Conservation (phyloP, 192 early-diverging fungal genomes). For the Linnemannia exigua region DNA sequence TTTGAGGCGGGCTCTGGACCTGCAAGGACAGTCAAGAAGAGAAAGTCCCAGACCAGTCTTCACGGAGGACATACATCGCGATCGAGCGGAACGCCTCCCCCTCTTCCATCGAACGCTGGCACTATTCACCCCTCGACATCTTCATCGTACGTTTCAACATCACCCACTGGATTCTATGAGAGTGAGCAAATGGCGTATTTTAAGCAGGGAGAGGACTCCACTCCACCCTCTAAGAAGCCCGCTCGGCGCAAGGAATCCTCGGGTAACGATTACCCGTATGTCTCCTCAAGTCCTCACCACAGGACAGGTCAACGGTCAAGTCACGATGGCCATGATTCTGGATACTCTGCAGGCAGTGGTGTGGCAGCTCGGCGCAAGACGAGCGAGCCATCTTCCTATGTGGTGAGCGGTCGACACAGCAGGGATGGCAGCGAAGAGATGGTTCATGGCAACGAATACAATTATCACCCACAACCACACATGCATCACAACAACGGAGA, state of each 20-base stretch:
- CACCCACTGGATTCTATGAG: constrained; percentile 25
- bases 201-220: constrained; percentile 13
- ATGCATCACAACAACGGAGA: background rate
- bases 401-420: background rate
- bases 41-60: constrained; percentile 25
- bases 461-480: background rate
- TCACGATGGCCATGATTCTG: constrained; percentile 23
- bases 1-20: background rate
- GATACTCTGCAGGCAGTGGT: background rate
- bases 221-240: constrained; percentile 24
- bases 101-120: constrained; percentile 12
- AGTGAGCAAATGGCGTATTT: background rate
- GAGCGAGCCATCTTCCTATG: constrained; percentile 23
- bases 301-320: constrained; percentile 22
- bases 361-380: constrained; percentile 9
- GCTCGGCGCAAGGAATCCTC: constrained; percentile 40
- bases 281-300: background rate
- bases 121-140: constrained; percentile 13
- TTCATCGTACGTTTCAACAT: constrained; percentile 13
- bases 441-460: constrained; percentile 3
- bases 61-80: background rate
- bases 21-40: constrained; percentile 17
- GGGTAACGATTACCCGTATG: background rate
- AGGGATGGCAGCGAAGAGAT: constrained; percentile 30
- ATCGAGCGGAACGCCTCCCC: constrained; percentile 14